A percentile compares a stretch with the other conserved stretches of the same genome.
Conservation (phyloP, 1,284 basidiomycete genomes). For the Marasmius oreades region DNA sequence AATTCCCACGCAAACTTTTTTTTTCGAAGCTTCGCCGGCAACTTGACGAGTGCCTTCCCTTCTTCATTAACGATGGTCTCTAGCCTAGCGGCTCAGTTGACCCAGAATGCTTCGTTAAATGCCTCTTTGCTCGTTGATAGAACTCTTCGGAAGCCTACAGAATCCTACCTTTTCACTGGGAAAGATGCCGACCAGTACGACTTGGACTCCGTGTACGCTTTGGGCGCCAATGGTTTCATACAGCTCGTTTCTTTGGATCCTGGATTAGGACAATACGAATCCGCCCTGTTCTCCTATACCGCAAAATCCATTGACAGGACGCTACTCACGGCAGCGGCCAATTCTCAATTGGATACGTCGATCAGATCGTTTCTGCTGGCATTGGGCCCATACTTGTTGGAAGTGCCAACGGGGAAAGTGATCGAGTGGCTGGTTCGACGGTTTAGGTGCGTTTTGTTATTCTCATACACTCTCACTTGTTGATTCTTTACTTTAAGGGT, state of each 20-base stretch:
- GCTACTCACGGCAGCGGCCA: constrained; percentile 67
- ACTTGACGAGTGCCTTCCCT: neutral
- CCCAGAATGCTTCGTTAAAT: constrained; percentile 80
- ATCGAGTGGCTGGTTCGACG: constrained; percentile 95
- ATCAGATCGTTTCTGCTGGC: constrained; percentile 68
- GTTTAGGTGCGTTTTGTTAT: constrained; percentile 69
- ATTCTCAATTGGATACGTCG: constrained; percentile 54
- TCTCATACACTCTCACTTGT: neutral
- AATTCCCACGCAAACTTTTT: neutral
- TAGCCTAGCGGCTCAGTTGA: constrained; percentile 82
- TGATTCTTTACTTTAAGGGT: constrained; percentile 49
- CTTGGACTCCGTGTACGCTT: constrained; percentile 81
- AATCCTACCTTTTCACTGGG: constrained; percentile 86
- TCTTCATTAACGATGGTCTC: constrained; percentile 58
- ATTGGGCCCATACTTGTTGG: constrained; percentile 80
- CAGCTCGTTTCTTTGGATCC: constrained; percentile 72
- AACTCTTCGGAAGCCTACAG: constrained; percentile 54
- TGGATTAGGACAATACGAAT: constrained; percentile 65
- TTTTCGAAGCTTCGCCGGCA: neutral
- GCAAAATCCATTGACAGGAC: constrained; percentile 81
- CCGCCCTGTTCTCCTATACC: constrained; percentile 78
- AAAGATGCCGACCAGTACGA: constrained; percentile 81
- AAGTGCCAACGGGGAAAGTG: constrained; percentile 81
- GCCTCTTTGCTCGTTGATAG: constrained; percentile 70
- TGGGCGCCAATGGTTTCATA: constrained; percentile 80